Evolutionary conservation across 495 filamentous ascomycete species (phyloP).

Genomic region (Patellaria atrata): DNA sequence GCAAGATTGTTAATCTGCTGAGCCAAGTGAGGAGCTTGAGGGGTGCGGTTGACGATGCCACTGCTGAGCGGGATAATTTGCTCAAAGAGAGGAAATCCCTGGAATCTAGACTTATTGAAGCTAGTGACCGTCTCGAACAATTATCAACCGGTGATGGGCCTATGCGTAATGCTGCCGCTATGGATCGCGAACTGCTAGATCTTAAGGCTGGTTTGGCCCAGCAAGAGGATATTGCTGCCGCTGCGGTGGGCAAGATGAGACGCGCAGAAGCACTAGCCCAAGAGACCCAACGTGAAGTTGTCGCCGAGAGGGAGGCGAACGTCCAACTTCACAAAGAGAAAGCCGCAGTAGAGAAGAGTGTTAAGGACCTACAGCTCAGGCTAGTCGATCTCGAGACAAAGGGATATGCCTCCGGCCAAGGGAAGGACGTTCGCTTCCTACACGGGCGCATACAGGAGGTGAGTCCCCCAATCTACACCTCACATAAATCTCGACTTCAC

Average conservation of each 20-base stretch:
- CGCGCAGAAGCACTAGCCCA: slow-evolving; percentile 75
- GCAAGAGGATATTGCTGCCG: slow-evolving; percentile 83
- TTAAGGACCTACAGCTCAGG: slow-evolving; percentile 82
- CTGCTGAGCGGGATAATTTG: slow-evolving; percentile 71
- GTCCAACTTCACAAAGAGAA: slow-evolving; percentile 85
- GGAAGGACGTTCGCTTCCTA: slow-evolving; percentile 89
- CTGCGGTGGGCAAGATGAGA: slow-evolving; percentile 96
- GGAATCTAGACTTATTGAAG: slow-evolving; percentile 75
- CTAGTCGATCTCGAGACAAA: slow-evolving; percentile 93
- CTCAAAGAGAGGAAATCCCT: slow-evolving; percentile 81
- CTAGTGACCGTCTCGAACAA: slow-evolving; percentile 82
- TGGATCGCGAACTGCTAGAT: slow-evolving; percentile 79
- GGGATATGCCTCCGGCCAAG: slow-evolving; percentile 71
- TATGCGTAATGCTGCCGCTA: slow-evolving; percentile 79
- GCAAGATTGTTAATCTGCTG: slow-evolving; percentile 75
- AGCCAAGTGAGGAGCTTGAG: slow-evolving; percentile 83
- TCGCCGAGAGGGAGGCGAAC: slow-evolving; percentile 73
- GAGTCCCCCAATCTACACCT: slow-evolving; percentile 24
- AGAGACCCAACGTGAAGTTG: slow-evolving; percentile 90
- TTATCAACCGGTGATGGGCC: slow-evolving; percentile 76
- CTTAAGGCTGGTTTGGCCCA: slow-evolving; percentile 82
- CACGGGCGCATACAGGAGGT: slow-evolving; percentile 94
- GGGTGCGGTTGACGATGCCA: slow-evolving; percentile 71
- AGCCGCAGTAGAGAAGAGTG: slow-evolving; percentile 70
- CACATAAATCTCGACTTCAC: slow-evolving; percentile 9